phyloP scores from a whole-genome alignment of 306 rosid genomes.

The Vigna nakashimae region DNA sequence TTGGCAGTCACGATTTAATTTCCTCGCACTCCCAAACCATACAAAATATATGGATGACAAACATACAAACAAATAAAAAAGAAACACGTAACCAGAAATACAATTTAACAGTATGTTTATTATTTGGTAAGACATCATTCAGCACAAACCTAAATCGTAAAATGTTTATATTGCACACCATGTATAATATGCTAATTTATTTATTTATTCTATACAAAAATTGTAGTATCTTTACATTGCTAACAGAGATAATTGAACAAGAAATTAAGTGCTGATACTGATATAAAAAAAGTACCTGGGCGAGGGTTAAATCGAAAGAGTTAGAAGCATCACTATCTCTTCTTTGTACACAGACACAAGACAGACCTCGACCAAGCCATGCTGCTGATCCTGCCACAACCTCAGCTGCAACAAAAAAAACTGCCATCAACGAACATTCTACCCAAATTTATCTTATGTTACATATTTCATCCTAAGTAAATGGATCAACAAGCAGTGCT shows the following conservation, averaged over 20 bases:
- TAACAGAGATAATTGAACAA: background rate
- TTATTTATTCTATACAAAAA: background rate
- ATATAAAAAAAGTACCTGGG: constrained; percentile 61
- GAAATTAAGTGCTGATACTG: background rate
- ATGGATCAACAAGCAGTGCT: constrained; percentile 21
- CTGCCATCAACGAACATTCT: constrained; percentile 31
- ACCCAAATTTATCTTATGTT: constrained; percentile 8
- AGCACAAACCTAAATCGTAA: constrained; percentile 13
- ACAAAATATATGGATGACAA: constrained; percentile 2
- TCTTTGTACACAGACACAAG: constrained; percentile 86
- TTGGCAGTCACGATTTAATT: constrained; percentile 6
- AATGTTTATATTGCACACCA: constrained; percentile 10
- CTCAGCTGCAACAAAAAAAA: constrained; percentile 78
- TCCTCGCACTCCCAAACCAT: constrained; percentile 22
- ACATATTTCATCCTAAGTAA: constrained; percentile 27
- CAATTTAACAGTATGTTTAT: constrained; percentile 17
- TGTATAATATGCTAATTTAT: background rate
- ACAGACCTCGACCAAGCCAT: constrained; percentile 98
- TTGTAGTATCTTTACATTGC: background rate
- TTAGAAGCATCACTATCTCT: constrained; percentile 83
- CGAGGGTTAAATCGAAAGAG: constrained; percentile 79
- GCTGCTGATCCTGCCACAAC: constrained; percentile 97
- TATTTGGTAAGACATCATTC: constrained; percentile 26
- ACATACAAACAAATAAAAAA: background rate
- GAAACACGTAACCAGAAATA: background rate